phyloP scores from a whole-genome alignment of 768 basidiomycete genomes.

The Boletales sp. region DNA sequence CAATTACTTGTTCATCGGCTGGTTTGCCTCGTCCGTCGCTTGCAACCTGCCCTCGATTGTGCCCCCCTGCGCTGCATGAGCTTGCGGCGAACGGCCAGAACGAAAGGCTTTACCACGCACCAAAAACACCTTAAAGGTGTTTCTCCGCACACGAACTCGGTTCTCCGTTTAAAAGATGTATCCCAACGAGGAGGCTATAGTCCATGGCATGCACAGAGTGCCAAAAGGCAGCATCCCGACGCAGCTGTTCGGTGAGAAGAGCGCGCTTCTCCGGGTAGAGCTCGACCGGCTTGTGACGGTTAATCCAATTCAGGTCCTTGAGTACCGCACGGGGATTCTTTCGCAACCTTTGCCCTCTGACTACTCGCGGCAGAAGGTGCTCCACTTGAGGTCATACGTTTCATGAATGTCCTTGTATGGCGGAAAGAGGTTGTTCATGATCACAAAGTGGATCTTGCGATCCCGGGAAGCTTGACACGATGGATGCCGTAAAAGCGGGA shows the following conservation, averaged over 20 bases:
- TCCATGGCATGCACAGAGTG: conserved; percentile 87
- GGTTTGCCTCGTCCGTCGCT: conserved; percentile 85
- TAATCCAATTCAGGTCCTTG: conserved; percentile 98
- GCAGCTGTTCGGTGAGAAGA: conserved; percentile 87
- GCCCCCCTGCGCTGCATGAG: conserved; percentile 55
- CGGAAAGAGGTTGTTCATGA: conserved; percentile 99
- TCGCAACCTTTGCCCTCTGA: conserved; percentile 76
- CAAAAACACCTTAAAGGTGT: conserved; percentile 89
- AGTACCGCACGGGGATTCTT: conserved; percentile 85
- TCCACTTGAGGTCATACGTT: conserved; percentile 96
- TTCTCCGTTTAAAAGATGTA: conserved; percentile 93
- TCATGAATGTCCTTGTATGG: conserved; percentile 97
- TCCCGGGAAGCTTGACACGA: conserved; percentile 94
- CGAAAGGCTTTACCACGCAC: conserved; percentile 49
- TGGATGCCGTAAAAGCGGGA: conserved; percentile 97
- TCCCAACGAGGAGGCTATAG: conserved; percentile 88
- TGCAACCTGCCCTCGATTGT: conserved; percentile 79
- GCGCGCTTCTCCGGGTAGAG: conserved; percentile 87
- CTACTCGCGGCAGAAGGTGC: conserved; percentile 84
- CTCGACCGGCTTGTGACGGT: conserved; percentile 69
- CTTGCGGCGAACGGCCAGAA: conserved; percentile 42
- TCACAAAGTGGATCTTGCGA: conserved; percentile 96
- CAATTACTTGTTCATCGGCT: no score
- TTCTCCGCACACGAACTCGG: conserved; percentile 84
- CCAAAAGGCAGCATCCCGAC: conserved; percentile 83